Conservation (phyloP, 2,329 filamentous ascomycete species). For the Scopulariopsis brevicaulis region DNA sequence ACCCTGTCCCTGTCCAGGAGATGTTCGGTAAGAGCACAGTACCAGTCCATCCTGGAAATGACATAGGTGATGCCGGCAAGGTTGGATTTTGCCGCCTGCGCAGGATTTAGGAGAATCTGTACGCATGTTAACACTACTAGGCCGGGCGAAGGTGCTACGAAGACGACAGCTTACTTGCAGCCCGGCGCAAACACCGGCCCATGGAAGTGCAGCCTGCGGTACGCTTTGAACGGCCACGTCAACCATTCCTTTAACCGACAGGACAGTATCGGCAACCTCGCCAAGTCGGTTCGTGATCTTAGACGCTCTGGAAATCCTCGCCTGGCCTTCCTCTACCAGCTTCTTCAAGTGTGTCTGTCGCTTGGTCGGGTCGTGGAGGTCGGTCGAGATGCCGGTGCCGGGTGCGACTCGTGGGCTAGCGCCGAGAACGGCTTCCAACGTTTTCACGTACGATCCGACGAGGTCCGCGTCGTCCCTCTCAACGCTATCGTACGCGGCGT, state of each 20-base stretch:
- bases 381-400: too few species aligned
- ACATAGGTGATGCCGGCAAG: slow-evolving; percentile 21
- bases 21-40: slow-evolving; percentile 17
- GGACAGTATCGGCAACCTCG: too few species aligned
- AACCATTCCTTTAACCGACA: slow-evolving; percentile 7
- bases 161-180: slow-evolving; percentile 15
- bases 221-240: slow-evolving; percentile 13
- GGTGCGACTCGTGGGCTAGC: too few species aligned
- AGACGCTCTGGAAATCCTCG: too few species aligned
- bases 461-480: too few species aligned
- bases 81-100: slow-evolving; percentile 15
- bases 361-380: too few species aligned
- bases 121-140: neutral
- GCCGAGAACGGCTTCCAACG: too few species aligned
- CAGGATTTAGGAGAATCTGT: slow-evolving; percentile 17
- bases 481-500: too few species aligned
- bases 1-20: slow-evolving; percentile 13
- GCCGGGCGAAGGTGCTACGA: neutral
- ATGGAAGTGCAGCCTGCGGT: slow-evolving; percentile 22
- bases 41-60: slow-evolving; percentile 23
- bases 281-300: too few species aligned
- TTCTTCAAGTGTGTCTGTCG: too few species aligned
- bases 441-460: too few species aligned
- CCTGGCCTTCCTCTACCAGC: too few species aligned
- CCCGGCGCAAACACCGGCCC: slow-evolving; percentile 20